These are phyloP conservation scores for Echria macrotheca DNA, from an alignment of 495 filamentous ascomycete genomes.

Conservation along the genomic window DNA sequence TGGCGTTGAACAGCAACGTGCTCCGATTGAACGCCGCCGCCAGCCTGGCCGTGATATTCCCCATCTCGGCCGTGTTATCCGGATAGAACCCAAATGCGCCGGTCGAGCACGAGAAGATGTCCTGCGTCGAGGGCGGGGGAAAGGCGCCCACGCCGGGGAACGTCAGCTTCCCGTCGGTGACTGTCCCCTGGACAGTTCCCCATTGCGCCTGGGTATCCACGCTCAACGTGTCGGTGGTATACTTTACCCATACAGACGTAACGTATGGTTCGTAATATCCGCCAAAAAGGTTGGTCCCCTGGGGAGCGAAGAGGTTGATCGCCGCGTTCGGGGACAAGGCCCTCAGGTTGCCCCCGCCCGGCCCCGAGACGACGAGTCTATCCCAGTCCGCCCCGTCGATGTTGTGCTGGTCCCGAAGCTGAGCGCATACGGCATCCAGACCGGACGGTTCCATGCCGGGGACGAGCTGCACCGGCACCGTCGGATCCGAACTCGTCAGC, in stretches of 20 bases:
- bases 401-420: conserved; percentile 47
- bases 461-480: conserved; percentile 46
- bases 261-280: conserved; percentile 63
- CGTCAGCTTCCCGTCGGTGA: conserved; percentile 43
- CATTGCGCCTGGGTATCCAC: conserved; percentile 59
- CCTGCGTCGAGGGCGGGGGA: conserved; percentile 49
- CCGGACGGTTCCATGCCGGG: conserved; percentile 53
- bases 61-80: conserved; percentile 31
- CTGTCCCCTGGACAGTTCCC: conserved; percentile 44
- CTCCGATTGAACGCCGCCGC: conserved; percentile 65
- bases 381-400: conserved; percentile 58
- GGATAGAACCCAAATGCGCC: conserved; percentile 56
- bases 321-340: conserved; percentile 63
- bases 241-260: conserved; percentile 57
- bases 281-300: conserved; percentile 38
- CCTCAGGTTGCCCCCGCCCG: conserved; percentile 40
- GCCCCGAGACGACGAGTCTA: conserved; percentile 49
- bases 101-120: conserved; percentile 68
- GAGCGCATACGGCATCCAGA: conserved; percentile 49
- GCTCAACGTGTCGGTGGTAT: conserved; percentile 41
- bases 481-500: conserved; percentile 46
- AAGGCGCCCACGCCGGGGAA: conserved; percentile 51
- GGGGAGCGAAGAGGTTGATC: conserved; percentile 31
- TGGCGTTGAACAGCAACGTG: conserved; percentile 47
- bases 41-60: conserved; percentile 58